These are phyloP conservation scores for Mrakia gelida DNA, from an alignment of 768 basidiomycete species.

Conservation along the genomic window DNA sequence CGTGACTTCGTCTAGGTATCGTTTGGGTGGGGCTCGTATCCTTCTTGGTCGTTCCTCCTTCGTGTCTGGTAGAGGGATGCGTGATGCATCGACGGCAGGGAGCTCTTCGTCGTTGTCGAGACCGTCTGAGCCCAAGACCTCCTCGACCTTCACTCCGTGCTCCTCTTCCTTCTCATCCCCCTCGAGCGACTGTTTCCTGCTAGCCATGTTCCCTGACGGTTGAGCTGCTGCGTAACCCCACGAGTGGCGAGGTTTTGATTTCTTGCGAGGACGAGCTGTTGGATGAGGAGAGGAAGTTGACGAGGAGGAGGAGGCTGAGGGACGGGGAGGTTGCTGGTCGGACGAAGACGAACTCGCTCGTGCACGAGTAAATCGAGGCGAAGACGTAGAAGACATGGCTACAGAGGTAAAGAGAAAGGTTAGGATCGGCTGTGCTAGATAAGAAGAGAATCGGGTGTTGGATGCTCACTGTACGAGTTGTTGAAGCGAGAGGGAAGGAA, in stretches of 20 bases:
- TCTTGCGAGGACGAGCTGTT: not conserved
- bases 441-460: not conserved
- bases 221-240: not conserved
- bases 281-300: not conserved
- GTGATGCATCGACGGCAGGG: not conserved
- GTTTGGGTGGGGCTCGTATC: not conserved
- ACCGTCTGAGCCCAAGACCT: not conserved
- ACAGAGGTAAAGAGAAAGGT: not conserved
- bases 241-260: not conserved
- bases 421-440: not conserved
- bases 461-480: not conserved
- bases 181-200: not conserved
- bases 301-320: not conserved
- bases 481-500: not conserved
- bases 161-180: not conserved
- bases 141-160: not conserved
- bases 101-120: not conserved
- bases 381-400: not conserved
- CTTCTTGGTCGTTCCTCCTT: not conserved
- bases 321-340: not conserved
- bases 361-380: not conserved
- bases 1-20: constrained; percentile 1
- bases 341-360: not conserved
- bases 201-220: not conserved
- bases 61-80: not conserved